Evolutionary conservation across 1,284 basidiomycete species (phyloP), one percentile per base, ranked within the genome.

Genomic region (Ustilago crameri): DNA sequence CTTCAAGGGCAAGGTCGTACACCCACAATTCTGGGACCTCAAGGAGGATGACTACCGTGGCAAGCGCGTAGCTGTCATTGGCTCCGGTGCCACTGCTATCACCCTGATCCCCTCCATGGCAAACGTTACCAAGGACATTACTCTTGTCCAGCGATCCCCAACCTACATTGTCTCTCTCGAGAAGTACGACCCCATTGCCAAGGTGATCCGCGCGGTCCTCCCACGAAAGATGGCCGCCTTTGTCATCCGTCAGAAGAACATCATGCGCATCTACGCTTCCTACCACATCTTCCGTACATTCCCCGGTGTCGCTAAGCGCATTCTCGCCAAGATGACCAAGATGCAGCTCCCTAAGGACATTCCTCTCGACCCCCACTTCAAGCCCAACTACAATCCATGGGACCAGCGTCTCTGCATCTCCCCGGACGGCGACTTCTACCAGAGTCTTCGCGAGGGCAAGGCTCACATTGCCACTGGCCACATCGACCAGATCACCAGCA

Each of bases 361-460:
- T 44, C 68, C 74, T 8, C 61, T 81, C 41, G 81, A 83, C 63
- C 81, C 82, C n/a, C 82, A 84, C 70, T 84, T 84, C 49, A 75
- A 74, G 35, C 82, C 82, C 22, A 68, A 27, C 15, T 84, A 84
- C 74, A 75, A 76, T 42, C 82, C 82, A 3, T 84, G 82, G 82
- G 82, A 84, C 52, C 82, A 84, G 71, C 69, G 82, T 26, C 62
- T 84, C 26, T 80, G 78, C 70, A 67, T 78, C 47, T 74, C 65
- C 51, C 81, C 81, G 20, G 82, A 83, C 47, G 81, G 82, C 43
- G 82, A 84, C 56, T 75, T 84, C 41, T 84, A 78, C 72, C 53
- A 63, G 43, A 66, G 74, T 8, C 68, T 84, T 0, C 56, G 80
- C 35, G 55, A 74, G 38, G 75, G 80, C 40, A 84, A 82, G 38